These are phyloP conservation scores for Phytophthora colocasiae DNA, from an alignment of 352 stramenopile species.

Conservation along the genomic window DNA sequence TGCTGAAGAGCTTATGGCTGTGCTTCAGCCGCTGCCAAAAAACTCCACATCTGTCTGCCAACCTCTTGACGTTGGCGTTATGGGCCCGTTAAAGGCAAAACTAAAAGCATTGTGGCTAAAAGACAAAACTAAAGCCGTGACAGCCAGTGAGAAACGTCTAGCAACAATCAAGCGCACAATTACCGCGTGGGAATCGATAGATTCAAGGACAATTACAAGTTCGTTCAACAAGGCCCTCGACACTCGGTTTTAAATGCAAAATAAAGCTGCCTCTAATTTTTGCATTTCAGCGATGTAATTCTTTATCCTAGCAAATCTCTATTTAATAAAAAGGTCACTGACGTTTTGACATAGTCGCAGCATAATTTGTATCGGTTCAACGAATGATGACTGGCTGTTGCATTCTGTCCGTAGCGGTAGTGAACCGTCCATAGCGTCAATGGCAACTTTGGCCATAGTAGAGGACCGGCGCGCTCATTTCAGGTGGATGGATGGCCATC, in stretches of 20 bases:
- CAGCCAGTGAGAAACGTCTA: slow-evolving; percentile 9
- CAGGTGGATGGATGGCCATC: too few relatives aligned
- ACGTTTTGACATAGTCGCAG: too few relatives aligned
- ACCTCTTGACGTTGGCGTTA: slow-evolving; percentile 27
- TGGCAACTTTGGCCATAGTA: too few relatives aligned
- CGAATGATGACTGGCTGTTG: too few relatives aligned
- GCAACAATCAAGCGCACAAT: slow-evolving; percentile 19
- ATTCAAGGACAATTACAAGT: slow-evolving; percentile 3
- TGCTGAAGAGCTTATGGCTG: background rate
- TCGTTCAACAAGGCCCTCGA: slow-evolving; percentile 23
- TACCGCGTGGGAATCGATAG: slow-evolving; percentile 12
- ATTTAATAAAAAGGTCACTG: too few relatives aligned
- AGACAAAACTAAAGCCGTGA: slow-evolving; percentile 2
- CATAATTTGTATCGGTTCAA: too few relatives aligned
- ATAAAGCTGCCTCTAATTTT: slow-evolving; percentile 23
- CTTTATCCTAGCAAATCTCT: background rate
- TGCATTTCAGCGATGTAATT: background rate
- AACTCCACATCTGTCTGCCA: slow-evolving; percentile 26
- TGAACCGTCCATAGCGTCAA: too few relatives aligned
- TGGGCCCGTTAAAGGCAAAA: slow-evolving; percentile 15
- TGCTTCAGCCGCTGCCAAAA: slow-evolving; percentile 17
- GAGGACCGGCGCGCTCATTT: too few relatives aligned
- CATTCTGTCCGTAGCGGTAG: too few relatives aligned
- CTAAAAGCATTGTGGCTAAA: slow-evolving; percentile 10
- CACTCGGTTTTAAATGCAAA: slow-evolving; percentile 16